Evolutionary conservation across 371 early-diverging fungal species (phyloP).

Genomic region (Gilbertella persicaria): DNA sequence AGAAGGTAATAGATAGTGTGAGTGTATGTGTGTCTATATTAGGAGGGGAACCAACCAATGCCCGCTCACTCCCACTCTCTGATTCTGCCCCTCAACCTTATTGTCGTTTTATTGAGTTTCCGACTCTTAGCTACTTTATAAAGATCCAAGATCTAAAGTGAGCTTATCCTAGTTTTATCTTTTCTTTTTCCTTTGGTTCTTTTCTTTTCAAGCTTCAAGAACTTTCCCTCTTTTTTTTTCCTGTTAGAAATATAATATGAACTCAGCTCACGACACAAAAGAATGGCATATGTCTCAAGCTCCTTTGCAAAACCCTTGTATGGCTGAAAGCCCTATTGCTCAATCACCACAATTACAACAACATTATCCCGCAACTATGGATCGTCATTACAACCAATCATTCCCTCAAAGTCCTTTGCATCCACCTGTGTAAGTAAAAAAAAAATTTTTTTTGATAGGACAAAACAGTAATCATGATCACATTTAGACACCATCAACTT

Average conservation of each 20-base stretch:
- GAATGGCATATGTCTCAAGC: slow-evolving; percentile 43
- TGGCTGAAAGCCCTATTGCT: slow-evolving; percentile 25
- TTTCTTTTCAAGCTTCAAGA: slow-evolving; percentile 3
- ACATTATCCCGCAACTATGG: slow-evolving; percentile 31
- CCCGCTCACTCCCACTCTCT: neutral
- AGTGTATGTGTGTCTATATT: no score
- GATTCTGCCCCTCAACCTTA: slow-evolving; percentile 38
- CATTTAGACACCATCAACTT: slow-evolving; percentile 28
- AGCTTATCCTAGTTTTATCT: slow-evolving; percentile 7
- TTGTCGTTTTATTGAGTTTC: slow-evolving; percentile 21
- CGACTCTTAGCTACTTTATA: slow-evolving; percentile 22
- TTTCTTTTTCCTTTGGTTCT: slow-evolving; percentile 8
- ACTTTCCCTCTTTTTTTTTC: neutral
- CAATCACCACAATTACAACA: slow-evolving; percentile 34
- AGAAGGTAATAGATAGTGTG: neutral
- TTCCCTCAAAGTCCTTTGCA: slow-evolving; percentile 35
- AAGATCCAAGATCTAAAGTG: slow-evolving; percentile 19
- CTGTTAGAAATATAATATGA: slow-evolving; percentile 22
- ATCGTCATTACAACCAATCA: slow-evolving; percentile 29
- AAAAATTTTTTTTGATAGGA: slow-evolving; percentile 10
- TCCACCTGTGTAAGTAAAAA: slow-evolving; percentile 38
- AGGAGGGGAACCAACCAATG: slow-evolving; percentile 7
- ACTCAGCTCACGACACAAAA: slow-evolving; percentile 38
- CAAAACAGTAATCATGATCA: slow-evolving; percentile 24
- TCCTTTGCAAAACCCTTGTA: slow-evolving; percentile 28